These are phyloP conservation scores for Solanum rostratum DNA, from an alignment of 257 asterid species.

Conservation along the genomic window DNA sequence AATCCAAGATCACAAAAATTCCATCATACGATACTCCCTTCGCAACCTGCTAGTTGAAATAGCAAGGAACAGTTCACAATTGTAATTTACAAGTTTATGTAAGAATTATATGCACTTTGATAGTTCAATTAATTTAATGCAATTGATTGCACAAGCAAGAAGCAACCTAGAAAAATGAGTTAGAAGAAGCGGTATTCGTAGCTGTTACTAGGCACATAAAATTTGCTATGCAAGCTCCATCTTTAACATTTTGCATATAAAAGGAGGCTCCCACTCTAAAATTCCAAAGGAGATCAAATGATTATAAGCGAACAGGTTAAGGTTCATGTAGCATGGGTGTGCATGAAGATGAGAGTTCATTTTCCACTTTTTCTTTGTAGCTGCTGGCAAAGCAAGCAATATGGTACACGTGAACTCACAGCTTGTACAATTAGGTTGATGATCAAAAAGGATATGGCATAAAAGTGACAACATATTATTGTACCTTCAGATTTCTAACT, in stretches of 20 bases:
- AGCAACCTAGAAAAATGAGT: background rate
- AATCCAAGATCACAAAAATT: background rate
- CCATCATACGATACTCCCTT: background rate
- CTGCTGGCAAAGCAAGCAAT: background rate
- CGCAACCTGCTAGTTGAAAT: background rate
- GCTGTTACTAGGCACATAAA: background rate
- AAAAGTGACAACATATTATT: background rate
- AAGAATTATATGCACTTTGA: background rate
- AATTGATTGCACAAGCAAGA: background rate
- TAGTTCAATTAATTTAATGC: background rate
- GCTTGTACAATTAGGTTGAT: background rate
- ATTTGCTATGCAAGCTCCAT: background rate
- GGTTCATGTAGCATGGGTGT: background rate
- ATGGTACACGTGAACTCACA: background rate
- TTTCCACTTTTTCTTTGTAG: background rate
- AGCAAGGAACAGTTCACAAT: background rate
- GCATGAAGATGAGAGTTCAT: background rate
- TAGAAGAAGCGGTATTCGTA: background rate
- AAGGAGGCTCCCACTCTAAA: background rate
- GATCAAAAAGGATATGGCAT: background rate
- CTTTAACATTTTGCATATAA: background rate
- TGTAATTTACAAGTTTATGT: background rate
- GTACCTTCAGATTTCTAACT: conserved; percentile 71
- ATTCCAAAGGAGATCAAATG: background rate
- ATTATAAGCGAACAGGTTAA: background rate